Evolutionary conservation across 2,329 filamentous ascomycete species (phyloP).

Genomic region (Catunica adiposa): DNA sequence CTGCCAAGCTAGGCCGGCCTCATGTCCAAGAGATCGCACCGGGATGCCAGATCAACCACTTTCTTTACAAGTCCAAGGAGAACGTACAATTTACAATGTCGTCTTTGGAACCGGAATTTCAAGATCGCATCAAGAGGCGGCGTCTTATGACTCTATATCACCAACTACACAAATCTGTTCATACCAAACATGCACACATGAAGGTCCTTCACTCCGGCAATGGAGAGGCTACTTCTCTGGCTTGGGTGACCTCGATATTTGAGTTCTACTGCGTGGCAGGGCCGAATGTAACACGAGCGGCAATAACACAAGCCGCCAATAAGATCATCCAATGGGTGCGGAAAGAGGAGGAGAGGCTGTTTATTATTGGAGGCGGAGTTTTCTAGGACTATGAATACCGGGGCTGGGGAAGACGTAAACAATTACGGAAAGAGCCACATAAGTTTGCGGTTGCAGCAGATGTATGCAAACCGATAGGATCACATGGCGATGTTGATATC

Average conservation of each 20-base stretch:
- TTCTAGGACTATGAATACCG: slow-evolving; percentile 27
- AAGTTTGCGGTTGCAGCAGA: background rate
- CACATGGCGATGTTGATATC: background rate
- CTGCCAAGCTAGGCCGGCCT: slow-evolving; percentile 56
- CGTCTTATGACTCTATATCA: slow-evolving; percentile 74
- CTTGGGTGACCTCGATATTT: slow-evolving; percentile 81
- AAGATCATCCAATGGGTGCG: slow-evolving; percentile 83
- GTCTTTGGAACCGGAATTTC: slow-evolving; percentile 55
- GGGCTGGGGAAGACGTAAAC: background rate
- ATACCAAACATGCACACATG: slow-evolving; percentile 66
- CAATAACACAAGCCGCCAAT: slow-evolving; percentile 72
- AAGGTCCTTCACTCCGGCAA: slow-evolving; percentile 72
- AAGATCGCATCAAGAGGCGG: slow-evolving; percentile 39
- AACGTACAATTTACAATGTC: slow-evolving; percentile 97
- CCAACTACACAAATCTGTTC: slow-evolving; percentile 67
- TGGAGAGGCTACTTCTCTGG: slow-evolving; percentile 61
- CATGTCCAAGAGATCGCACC: slow-evolving; percentile 60
- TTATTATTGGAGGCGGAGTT: slow-evolving; percentile 95
- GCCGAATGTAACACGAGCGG: slow-evolving; percentile 44
- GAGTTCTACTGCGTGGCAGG: slow-evolving; percentile 93
- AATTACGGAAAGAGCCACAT: background rate
- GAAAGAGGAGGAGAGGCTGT: slow-evolving; percentile 80
- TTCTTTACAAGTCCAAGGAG: slow-evolving; percentile 82
- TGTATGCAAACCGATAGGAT: background rate
- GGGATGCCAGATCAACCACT: slow-evolving; percentile 69